Conservation (phyloP, 2,329 filamentous ascomycete species). For the Raffaelea ambrosiae region DNA sequence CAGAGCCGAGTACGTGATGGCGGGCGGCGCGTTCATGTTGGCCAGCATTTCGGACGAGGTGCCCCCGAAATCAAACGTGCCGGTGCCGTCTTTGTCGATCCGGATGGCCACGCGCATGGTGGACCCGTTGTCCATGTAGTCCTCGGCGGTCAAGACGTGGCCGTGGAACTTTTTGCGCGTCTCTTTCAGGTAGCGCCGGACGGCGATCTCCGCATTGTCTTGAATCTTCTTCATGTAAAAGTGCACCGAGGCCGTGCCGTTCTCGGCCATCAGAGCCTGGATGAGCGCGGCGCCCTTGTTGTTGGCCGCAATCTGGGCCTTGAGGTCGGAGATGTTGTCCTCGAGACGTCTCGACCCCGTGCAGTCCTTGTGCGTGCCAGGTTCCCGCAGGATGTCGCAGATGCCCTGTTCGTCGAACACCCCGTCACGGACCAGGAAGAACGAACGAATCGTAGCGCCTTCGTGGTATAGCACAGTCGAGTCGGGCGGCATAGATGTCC, state of each 20-base stretch:
- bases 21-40: constrained; percentile 70
- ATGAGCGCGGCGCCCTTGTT: constrained; percentile 77
- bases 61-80: constrained; percentile 67
- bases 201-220: constrained; percentile 66
- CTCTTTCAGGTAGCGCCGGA: constrained; percentile 62
- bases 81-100: constrained; percentile 69
- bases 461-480: constrained; percentile 57
- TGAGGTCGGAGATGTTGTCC: constrained; percentile 79
- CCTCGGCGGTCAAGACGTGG: constrained; percentile 61
- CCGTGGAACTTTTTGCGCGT: constrained; percentile 55
- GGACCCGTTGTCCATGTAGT: constrained; percentile 83
- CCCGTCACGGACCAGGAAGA: constrained; percentile 66
- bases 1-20: constrained; percentile 69
- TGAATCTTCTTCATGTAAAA: constrained; percentile 81
- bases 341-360: constrained; percentile 67
- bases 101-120: constrained; percentile 67
- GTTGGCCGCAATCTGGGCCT: constrained; percentile 79
- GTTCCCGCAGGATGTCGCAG: constrained; percentile 58
- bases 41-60: constrained; percentile 68
- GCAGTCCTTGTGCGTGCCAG: constrained; percentile 62
- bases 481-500: constrained; percentile 73
- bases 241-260: constrained; percentile 65
- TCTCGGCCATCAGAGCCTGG: constrained; percentile 65
- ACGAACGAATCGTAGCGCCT: constrained; percentile 54
- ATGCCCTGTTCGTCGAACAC: constrained; percentile 71